Evolutionary conservation across 495 filamentous ascomycete species (phyloP).

Genomic region (Penicillium paxilli): DNA sequence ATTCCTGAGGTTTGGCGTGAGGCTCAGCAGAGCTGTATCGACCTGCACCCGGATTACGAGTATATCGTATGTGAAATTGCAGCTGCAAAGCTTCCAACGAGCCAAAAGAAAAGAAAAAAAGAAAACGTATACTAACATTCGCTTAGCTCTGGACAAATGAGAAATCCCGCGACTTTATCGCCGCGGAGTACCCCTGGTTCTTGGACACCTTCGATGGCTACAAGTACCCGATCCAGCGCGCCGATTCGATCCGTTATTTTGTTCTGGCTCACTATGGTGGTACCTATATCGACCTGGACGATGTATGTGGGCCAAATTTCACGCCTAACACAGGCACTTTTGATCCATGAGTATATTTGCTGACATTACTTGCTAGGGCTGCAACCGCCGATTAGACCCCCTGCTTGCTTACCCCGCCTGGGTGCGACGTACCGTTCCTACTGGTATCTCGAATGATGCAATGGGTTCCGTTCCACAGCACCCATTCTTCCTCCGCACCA

Average conservation of each 20-base stretch:
- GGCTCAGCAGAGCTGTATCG: slow-evolving; percentile 72
- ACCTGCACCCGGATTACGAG: slow-evolving; percentile 76
- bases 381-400: slow-evolving; percentile 78
- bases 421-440: slow-evolving; percentile 77
- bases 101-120: too few relatives aligned
- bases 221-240: slow-evolving; percentile 78
- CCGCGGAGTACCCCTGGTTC: slow-evolving; percentile 82
- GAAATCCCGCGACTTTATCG: slow-evolving; percentile 73
- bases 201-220: slow-evolving; percentile 81
- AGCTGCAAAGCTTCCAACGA: too few relatives aligned
- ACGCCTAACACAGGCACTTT: background rate
- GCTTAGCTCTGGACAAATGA: slow-evolving; percentile 83
- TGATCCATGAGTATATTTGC: background rate
- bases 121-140: slow-evolving; percentile 17
- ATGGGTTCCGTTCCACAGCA: slow-evolving; percentile 81
- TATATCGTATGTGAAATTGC: slow-evolving; percentile 65
- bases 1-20: slow-evolving; percentile 74
- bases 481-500: slow-evolving; percentile 76
- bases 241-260: slow-evolving; percentile 87
- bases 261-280: slow-evolving; percentile 81
- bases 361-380: slow-evolving; percentile 55
- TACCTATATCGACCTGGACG: slow-evolving; percentile 87
- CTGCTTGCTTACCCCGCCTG: slow-evolving; percentile 79
- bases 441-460: slow-evolving; percentile 86
- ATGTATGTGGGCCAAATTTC: slow-evolving; percentile 51